Evolutionary conservation across 805 yeast genomes (phyloP).

Genomic region (Ogataea corticis): DNA sequence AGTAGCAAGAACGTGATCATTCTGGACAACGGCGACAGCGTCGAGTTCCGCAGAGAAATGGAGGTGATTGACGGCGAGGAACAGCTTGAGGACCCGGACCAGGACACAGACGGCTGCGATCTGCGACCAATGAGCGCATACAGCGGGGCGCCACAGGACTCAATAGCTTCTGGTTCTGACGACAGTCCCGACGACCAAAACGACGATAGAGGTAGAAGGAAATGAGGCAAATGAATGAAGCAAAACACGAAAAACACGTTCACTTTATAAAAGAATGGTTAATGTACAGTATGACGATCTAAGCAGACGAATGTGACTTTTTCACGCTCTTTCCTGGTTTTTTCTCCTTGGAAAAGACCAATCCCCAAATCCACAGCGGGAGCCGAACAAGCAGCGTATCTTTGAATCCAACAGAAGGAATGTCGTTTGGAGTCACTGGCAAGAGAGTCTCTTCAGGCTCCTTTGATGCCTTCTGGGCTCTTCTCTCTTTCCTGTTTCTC

Average conservation of each 20-base stretch:
- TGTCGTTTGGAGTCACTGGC: conserved; percentile 47
- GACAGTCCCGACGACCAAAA: conserved; percentile 2
- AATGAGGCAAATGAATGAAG: conserved; percentile 5
- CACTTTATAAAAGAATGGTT: too few relatives aligned
- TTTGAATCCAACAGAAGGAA: conserved; percentile 44
- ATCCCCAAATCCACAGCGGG: conserved; percentile 47
- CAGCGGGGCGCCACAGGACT: conserved; percentile 6
- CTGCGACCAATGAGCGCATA: conserved; percentile 39
- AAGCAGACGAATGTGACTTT: not conserved
- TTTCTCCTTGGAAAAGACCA: not conserved
- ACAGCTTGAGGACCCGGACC: conserved; percentile 20
- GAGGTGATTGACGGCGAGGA: conserved; percentile 29
- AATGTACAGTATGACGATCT: conserved; percentile 14
- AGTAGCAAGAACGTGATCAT: conserved; percentile 31
- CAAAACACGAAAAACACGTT: too few relatives aligned
- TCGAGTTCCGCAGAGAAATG: conserved; percentile 43
- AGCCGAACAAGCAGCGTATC: conserved; percentile 48
- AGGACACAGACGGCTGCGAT: conserved; percentile 26
- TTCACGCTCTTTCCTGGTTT: not conserved
- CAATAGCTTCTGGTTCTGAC: not conserved
- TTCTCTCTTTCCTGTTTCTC: conserved; percentile 19
- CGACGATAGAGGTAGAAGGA: conserved; percentile 18
- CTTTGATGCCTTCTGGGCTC: conserved; percentile 11
- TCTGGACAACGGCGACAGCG: conserved; percentile 42
- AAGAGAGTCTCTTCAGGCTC: conserved; percentile 38